Percentiles rank a stretch among this genome's conserved stretches.
These are phyloP conservation scores for Cutaneotrichosporon sp. DNA, from an alignment of 1,284 basidiomycete species.

Conservation along the genomic window DNA sequence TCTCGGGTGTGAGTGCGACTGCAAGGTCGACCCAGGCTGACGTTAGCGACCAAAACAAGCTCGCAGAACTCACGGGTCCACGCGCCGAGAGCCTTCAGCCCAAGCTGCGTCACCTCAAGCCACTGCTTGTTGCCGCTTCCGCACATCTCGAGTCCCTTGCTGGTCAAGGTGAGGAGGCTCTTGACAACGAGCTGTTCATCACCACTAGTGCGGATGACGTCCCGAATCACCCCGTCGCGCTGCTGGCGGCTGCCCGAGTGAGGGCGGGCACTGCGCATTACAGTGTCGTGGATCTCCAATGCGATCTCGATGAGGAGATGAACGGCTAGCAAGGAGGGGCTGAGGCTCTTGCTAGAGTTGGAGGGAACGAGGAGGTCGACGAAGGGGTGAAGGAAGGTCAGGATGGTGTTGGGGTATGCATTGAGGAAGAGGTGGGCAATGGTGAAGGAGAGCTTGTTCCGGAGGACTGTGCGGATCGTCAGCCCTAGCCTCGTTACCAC, in stretches of 20 bases:
- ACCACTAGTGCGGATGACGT: constrained; percentile 76
- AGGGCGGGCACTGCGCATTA: constrained; percentile 76
- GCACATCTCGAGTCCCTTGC: constrained; percentile 66
- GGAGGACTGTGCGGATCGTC: constrained; percentile 39
- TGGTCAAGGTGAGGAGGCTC: constrained; percentile 78
- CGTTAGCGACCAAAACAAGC: constrained; percentile 19
- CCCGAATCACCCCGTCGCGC: constrained; percentile 78
- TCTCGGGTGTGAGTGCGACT: constrained; percentile 86
- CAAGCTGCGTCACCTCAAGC: constrained; percentile 81
- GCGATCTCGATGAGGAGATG: constrained; percentile 87
- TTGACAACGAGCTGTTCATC: constrained; percentile 87
- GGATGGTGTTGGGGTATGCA: constrained; percentile 56
- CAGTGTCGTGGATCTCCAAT: constrained; percentile 85
- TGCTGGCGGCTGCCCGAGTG: constrained; percentile 64
- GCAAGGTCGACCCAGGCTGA: constrained; percentile 98
- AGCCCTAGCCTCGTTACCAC: background rate
- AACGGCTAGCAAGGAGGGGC: constrained; percentile 76
- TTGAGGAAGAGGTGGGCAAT: constrained; percentile 90
- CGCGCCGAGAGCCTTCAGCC: constrained; percentile 83
- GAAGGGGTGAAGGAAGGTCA: constrained; percentile 54
- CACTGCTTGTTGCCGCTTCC: constrained; percentile 58
- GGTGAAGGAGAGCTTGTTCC: constrained; percentile 99
- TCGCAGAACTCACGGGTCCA: constrained; percentile 80
- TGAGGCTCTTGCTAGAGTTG: constrained; percentile 61
- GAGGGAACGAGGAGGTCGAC: constrained; percentile 49